phyloP scores from a whole-genome alignment of 768 basidiomycete genomes.

The Hericium coralloides region DNA sequence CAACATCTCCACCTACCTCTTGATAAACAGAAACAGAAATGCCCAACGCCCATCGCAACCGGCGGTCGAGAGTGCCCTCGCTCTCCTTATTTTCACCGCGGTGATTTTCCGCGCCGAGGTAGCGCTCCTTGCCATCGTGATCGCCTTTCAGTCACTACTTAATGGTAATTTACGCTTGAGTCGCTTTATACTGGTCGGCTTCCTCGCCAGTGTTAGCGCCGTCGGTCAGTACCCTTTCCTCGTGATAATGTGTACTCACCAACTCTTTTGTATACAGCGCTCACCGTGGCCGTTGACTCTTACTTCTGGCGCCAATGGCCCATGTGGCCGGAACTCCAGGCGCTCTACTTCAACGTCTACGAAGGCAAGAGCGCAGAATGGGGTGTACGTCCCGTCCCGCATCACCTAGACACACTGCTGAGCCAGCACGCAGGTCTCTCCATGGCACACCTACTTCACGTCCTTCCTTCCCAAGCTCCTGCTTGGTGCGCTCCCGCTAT shows the following conservation, averaged over 20 bases:
- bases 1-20: slow-evolving; percentile 42
- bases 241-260: neutral
- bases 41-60: slow-evolving; percentile 27
- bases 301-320: slow-evolving; percentile 71
- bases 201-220: slow-evolving; percentile 39
- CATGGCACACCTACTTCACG: slow-evolving; percentile 56
- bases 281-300: slow-evolving; percentile 66
- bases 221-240: slow-evolving; percentile 32
- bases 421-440: slow-evolving; percentile 46
- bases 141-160: slow-evolving; percentile 47
- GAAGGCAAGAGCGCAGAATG: slow-evolving; percentile 84
- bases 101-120: slow-evolving; percentile 80
- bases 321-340: slow-evolving; percentile 82
- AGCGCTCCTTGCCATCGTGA: slow-evolving; percentile 50
- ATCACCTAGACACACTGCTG: neutral
- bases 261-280: slow-evolving; percentile 26
- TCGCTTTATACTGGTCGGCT: slow-evolving; percentile 39
- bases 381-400: slow-evolving; percentile 56
- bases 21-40: slow-evolving; percentile 37
- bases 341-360: slow-evolving; percentile 77
- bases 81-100: slow-evolving; percentile 55
- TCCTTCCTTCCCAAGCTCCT: slow-evolving; percentile 71
- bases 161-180: slow-evolving; percentile 33
- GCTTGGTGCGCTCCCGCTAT: slow-evolving; percentile 52
- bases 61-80: slow-evolving; percentile 35